phyloP scores from a whole-genome alignment of 305 asterid species.

The Fraxinus xanthoxyloides region DNA sequence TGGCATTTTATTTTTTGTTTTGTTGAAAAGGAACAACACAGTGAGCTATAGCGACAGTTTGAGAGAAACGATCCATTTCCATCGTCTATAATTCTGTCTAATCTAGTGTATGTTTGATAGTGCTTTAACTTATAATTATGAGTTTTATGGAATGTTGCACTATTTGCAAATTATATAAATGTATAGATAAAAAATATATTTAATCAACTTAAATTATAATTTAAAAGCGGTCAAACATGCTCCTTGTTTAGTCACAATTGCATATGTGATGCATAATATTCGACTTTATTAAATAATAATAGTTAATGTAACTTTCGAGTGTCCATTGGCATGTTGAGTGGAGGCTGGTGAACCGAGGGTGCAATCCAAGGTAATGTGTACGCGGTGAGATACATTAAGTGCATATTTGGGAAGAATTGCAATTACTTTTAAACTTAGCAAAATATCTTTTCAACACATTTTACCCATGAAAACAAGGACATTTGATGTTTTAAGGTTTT shows the following conservation, averaged over 20 bases:
- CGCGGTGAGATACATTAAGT: neutral
- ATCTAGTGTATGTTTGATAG: neutral
- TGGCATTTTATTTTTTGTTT: neutral
- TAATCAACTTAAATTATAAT: neutral
- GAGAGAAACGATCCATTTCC: slow-evolving; percentile 11
- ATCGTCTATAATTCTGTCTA: neutral
- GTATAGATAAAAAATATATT: too few species aligned
- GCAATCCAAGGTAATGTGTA: neutral
- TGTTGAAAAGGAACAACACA: slow-evolving; percentile 19
- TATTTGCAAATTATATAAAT: too few species aligned
- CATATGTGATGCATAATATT: neutral
- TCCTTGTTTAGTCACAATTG: neutral
- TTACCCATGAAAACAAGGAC: neutral
- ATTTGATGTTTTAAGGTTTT: neutral
- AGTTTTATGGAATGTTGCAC: too few species aligned
- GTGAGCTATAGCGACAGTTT: slow-evolving; percentile 9
- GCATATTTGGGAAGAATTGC: neutral
- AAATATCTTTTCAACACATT: neutral
- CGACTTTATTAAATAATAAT: neutral
- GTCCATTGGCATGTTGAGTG: neutral
- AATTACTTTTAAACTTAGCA: neutral
- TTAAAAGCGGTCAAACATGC: neutral
- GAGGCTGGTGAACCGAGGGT: neutral
- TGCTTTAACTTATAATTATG: neutral
- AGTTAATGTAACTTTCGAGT: neutral